phyloP scores from a whole-genome alignment of 2,329 filamentous ascomycete genomes.

The Phaeosphaeria sp. region DNA sequence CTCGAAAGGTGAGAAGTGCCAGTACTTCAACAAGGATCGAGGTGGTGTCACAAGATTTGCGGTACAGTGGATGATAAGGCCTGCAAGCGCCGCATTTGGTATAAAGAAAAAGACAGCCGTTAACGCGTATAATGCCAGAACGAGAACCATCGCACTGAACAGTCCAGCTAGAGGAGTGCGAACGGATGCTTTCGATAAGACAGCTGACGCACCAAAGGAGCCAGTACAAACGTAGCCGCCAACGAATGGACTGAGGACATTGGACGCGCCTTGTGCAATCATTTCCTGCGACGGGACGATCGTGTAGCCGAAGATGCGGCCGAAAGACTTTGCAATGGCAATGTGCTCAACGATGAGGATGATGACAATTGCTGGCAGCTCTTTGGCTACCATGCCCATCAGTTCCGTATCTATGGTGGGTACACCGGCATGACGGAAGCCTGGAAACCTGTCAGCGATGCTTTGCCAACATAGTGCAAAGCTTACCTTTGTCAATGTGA shows the following conservation, averaged over 20 bases:
- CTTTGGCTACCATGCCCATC: conserved; percentile 68
- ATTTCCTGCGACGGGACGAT: conserved; percentile 94
- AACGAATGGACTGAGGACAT: conserved; percentile 84
- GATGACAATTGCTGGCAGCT: conserved; percentile 84
- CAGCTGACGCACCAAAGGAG: conserved; percentile 91
- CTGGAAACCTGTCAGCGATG: conserved; percentile 42
- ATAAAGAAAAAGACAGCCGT: conserved; percentile 92
- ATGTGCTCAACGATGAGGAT: conserved; percentile 94
- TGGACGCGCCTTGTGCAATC: conserved; percentile 87
- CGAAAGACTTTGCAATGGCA: conserved; percentile 93
- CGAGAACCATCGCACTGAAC: conserved; percentile 80
- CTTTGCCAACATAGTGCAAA: not conserved
- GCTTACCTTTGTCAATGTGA: conserved; percentile 72
- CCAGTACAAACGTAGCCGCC: conserved; percentile 89
- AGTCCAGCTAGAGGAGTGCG: conserved; percentile 86
- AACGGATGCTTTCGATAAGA: conserved; percentile 93
- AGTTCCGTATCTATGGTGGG: conserved; percentile 70
- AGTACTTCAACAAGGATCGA: conserved; percentile 89
- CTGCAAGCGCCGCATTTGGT: conserved; percentile 77
- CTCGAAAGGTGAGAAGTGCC: conserved; percentile 86
- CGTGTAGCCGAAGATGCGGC: conserved; percentile 88
- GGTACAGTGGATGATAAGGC: conserved; percentile 92
- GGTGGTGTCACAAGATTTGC: conserved; percentile 88
- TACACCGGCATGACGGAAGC: conserved; percentile 78
- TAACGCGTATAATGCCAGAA: conserved; percentile 85